Conservation (phyloP, 2,329 filamentous ascomycete species). For the Kalmusia sp. region DNA sequence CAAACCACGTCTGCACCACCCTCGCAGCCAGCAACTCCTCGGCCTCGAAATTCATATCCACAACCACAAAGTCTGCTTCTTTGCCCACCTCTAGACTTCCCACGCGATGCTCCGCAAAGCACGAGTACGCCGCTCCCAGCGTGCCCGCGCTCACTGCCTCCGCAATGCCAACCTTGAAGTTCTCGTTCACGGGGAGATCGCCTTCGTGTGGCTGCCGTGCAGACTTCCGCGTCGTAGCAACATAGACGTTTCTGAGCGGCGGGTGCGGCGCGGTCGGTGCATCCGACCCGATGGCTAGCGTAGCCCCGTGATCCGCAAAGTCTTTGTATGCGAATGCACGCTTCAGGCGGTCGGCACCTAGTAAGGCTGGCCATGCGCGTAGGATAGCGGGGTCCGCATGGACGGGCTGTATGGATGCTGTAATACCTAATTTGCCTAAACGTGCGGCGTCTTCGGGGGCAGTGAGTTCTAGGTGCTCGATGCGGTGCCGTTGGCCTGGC, state of each 20-base stretch:
- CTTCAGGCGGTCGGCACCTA: conserved; percentile 61
- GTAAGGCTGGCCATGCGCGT: conserved; percentile 65
- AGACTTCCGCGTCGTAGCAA: conserved; percentile 64
- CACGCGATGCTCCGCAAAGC: conserved; percentile 62
- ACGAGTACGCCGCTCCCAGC: conserved; percentile 63
- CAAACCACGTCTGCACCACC: conserved; percentile 63
- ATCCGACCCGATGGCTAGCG: conserved; percentile 65
- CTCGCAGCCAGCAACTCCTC: conserved; percentile 55
- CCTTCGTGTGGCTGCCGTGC: conserved; percentile 55
- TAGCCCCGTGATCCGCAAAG: conserved; percentile 61
- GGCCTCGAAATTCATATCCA: conserved; percentile 60
- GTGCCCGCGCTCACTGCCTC: conserved; percentile 64
- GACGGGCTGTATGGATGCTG: conserved; percentile 91
- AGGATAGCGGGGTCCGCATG: conserved; percentile 79
- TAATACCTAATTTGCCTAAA: conserved; percentile 68
- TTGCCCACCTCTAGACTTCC: conserved; percentile 62
- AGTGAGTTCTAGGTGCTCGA: conserved; percentile 70
- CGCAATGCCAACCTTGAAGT: conserved; percentile 61
- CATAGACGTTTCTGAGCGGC: conserved; percentile 64
- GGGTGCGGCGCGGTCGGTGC: conserved; percentile 65
- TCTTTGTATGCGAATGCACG: conserved; percentile 70
- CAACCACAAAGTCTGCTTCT: conserved; percentile 65
- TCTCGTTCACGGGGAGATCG: conserved; percentile 56
- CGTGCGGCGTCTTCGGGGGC: conserved; percentile 62
- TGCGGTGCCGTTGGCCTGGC: conserved; percentile 62